Evolutionary conservation across 768 basidiomycete species (phyloP), one percentile per base, ranked within the genome.

Genomic region (Rhodotorula babjevae): DNA sequence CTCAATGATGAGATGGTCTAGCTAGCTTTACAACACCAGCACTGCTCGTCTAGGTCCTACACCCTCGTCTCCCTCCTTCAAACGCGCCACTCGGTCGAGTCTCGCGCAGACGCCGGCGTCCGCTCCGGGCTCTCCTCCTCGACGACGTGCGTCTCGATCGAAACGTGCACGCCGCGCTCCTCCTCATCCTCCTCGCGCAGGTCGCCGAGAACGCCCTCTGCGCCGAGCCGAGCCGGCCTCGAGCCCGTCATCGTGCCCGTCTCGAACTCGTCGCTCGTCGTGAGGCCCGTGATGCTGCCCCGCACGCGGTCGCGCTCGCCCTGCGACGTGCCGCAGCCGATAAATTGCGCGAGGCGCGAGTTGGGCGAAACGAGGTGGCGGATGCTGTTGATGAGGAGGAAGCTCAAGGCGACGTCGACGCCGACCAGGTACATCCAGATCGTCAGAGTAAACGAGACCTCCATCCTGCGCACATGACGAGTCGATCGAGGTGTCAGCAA

Each of bases 381-480:
- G 59, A 52, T 1, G 8, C 59, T 10, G 66, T 67, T 67, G 58
- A 53, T 14, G 58, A 61, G 29, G 58, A 67, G 66, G 50, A 67
- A 61, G 58, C 36, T 42, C n/a, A 67, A 59, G n/a, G 58, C 40
- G 27, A n/a, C 21, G 50, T 50, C 47, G 66, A 67, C 50, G 50
- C 58, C 49, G 40, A 53, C 29, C n/a, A 67, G 66, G 66, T 60
- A 67, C 27, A 60, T n/a, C 66, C 66, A 67, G 16, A 59, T 59
- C n/a, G 61, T 23, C 50, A 67, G 66, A 50, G 42, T 53, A 49
- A 60, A 67, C 2, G 66, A 36, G 50, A 50, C 59, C 21, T 67
- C 66, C 47, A 59, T 67, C 6, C 49, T 66, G 55, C n/a, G n/a
- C 33, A 29, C 6, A 46, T 19, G 19, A 6, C 8, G 12, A 16